Evolutionary conservation across 345 rosid genomes (phyloP), one percentile per base, ranked within the genome.

Genomic region (Excoecaria agallocha): DNA sequence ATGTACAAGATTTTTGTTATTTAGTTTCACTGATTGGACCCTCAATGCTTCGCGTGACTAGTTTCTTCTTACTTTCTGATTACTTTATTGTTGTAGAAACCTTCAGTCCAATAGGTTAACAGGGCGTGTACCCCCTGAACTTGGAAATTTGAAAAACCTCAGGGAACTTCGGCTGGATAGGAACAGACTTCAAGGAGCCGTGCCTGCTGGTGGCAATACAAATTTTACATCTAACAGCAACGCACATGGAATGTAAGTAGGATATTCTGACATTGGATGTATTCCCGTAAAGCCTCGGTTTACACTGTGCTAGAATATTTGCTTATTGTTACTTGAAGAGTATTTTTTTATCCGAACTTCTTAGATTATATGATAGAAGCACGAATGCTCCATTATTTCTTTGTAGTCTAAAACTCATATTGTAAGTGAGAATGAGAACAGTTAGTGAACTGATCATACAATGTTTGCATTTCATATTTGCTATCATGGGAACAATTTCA

Each of bases 21-120:
- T 61, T 72, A 5, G 24, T 58, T 68, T 37, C 41, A 38, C 17
- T 48, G 68, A 69, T 43, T 69, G 30, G 51, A 56, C 35, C n/a
- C 76, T 59, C 52, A 58, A 20, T 74, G 52, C 6, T 69, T 46
- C 43, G 66, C 17, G 68, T 30, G 51, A 35, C 35, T 6, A 69
- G 62, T 43, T 60, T 54, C 71, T 64, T 1, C 66, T 70, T 72
- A 69, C 74, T 66, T 35, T 41, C 8, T 17, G 59, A n/a, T 68
- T 70, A 60, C 70, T 41, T 56, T 66, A 50, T 55, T 77, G 59
- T 71, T 83, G 77, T 87, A 95, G 99, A 87, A 90, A 93, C 84
- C 94, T 95, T 70, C 92, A 91, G 87, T 87, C 94, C 67, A 95
- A 95, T 82, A 96, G 98, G 63, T 88, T 95, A 76, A 88, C 92